Conservation (phyloP, 371 early-diverging fungal species). For the Mucor racemosus region DNA sequence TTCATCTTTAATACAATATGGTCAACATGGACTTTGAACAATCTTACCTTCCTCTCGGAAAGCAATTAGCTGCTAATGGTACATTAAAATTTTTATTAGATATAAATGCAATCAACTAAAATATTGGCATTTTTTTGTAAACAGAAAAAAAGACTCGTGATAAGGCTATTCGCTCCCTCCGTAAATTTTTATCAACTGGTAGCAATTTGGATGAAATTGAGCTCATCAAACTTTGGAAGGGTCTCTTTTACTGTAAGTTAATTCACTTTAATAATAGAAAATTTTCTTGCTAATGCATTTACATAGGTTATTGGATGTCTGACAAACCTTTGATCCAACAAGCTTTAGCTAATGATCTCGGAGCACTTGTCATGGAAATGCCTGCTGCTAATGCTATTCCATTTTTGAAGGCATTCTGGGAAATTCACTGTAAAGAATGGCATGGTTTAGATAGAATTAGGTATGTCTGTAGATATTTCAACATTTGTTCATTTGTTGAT, state of each 20-base stretch:
- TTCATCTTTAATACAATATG: background rate
- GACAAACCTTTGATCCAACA: conserved; percentile 94
- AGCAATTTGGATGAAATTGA: conserved; percentile 68
- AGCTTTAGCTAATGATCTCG: conserved; percentile 81
- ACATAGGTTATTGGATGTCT: conserved; percentile 91
- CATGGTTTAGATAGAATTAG: conserved; percentile 85
- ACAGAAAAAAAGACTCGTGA: conserved; percentile 86
- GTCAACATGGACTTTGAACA: conserved; percentile 23
- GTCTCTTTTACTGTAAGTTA: conserved; percentile 86
- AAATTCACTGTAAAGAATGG: conserved; percentile 85
- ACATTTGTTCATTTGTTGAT: background rate
- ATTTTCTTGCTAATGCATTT: background rate
- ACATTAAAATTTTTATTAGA: background rate
- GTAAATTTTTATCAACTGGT: conserved; percentile 61
- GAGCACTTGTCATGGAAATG: conserved; percentile 65
- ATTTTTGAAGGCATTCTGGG: conserved; percentile 84
- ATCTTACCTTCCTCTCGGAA: conserved; percentile 60
- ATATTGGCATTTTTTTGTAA: background rate
- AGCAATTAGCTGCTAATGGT: conserved; percentile 70
- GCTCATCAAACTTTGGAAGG: conserved; percentile 91
- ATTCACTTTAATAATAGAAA: background rate
- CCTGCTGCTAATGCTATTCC: conserved; percentile 58
- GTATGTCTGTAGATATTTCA: conserved; percentile 28
- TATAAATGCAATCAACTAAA: background rate
- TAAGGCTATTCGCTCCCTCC: conserved; percentile 76